phyloP scores from a whole-genome alignment of 2,329 filamentous ascomycete genomes.

The Passalora sequoiae region DNA sequence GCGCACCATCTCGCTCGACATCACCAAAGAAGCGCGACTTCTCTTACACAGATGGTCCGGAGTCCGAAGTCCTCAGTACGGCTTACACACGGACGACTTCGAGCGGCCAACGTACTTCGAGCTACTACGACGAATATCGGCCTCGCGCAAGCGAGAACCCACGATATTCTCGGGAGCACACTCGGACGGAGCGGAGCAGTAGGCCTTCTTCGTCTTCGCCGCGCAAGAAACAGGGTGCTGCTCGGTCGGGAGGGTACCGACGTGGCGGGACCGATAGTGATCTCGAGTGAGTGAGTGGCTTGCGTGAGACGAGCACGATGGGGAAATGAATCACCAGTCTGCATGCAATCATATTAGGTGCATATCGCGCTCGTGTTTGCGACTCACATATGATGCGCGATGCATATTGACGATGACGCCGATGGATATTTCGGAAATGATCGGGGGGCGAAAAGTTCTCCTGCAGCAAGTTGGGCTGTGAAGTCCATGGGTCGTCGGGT shows the following conservation, averaged over 20 bases:
- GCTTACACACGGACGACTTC: constrained; percentile 36
- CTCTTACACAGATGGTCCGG: constrained; percentile 31
- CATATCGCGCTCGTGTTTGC: too few species aligned
- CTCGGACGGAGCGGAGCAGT: constrained; percentile 12
- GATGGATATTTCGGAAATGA: background rate
- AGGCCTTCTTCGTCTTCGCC: constrained; percentile 35
- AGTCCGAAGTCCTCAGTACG: constrained; percentile 32
- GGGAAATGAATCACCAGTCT: too few species aligned
- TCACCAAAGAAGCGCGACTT: constrained; percentile 35
- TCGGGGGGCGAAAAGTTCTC: background rate
- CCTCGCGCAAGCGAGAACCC: constrained; percentile 26
- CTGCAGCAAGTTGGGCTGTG: background rate
- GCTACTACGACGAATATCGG: constrained; percentile 36
- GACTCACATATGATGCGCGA: too few species aligned
- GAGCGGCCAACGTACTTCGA: constrained; percentile 23
- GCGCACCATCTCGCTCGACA: constrained; percentile 23
- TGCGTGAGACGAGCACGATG: too few species aligned
- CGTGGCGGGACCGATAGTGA: constrained; percentile 28
- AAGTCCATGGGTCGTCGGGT: background rate
- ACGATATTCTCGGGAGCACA: constrained; percentile 21
- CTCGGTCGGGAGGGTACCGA: constrained; percentile 28
- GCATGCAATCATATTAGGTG: too few species aligned
- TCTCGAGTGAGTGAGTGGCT: constrained; percentile 21
- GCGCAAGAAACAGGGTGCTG: constrained; percentile 26
- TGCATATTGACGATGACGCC: background rate